These are phyloP conservation scores for Fusarium citri DNA, from an alignment of 2,329 filamentous ascomycete genomes.

Conservation along the genomic window DNA sequence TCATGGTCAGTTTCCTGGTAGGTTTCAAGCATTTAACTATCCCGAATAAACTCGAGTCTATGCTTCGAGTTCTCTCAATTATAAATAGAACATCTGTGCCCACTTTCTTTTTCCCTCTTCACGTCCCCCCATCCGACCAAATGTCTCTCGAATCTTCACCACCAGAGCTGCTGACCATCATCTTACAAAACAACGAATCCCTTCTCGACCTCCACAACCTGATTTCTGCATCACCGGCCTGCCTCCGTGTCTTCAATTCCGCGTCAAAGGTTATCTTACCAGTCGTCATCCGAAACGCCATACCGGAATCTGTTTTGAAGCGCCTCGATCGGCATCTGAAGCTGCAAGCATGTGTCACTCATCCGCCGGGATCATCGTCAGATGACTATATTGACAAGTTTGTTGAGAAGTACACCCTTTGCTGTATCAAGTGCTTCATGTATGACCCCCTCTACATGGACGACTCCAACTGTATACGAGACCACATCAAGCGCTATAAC, in stretches of 20 bases:
- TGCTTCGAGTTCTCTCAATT: neutral
- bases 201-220: neutral
- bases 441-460: too few species aligned
- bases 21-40: neutral
- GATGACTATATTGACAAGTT: too few species aligned
- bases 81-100: neutral
- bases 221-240: neutral
- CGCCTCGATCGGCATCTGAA: too few species aligned
- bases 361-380: too few species aligned
- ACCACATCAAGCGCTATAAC: too few species aligned
- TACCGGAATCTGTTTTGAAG: too few species aligned
- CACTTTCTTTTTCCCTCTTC: accelerated
- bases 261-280: neutral
- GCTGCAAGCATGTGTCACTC: too few species aligned
- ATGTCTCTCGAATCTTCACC: neutral
- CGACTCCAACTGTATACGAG: too few species aligned
- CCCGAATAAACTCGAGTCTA: too few species aligned
- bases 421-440: too few species aligned
- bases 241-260: neutral
- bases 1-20: neutral
- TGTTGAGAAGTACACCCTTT: too few species aligned
- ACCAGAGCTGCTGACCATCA: neutral
- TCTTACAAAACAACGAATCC: neutral
- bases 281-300: neutral
- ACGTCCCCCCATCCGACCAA: neutral